These are phyloP conservation scores for Aquilaria malaccensis DNA, from an alignment of 345 rosid genomes.

Conservation along the genomic window DNA sequence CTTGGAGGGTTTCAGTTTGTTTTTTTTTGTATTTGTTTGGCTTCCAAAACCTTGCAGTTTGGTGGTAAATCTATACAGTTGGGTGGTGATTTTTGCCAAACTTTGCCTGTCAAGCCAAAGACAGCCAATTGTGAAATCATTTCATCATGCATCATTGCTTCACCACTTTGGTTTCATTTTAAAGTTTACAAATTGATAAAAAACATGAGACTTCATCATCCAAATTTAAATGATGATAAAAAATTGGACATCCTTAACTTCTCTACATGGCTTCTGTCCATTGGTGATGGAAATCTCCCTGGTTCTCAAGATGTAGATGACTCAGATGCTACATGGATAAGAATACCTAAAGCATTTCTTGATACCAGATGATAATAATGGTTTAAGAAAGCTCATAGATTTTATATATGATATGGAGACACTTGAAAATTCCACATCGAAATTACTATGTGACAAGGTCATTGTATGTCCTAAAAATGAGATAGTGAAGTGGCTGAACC, in stretches of 20 bases:
- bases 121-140: background rate
- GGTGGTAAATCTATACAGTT: background rate
- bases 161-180: background rate
- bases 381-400: too few relatives aligned
- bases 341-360: too few relatives aligned
- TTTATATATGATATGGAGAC: too few relatives aligned
- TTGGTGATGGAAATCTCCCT: background rate
- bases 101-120: background rate
- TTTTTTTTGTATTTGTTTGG: too few relatives aligned
- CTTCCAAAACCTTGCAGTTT: background rate
- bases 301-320: too few relatives aligned
- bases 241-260: background rate
- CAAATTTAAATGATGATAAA: background rate
- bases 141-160: background rate
- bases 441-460: too few relatives aligned
- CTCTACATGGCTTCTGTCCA: background rate
- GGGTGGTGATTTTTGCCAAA: slow-evolving; percentile 1
- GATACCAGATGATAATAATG: too few relatives aligned
- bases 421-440: too few relatives aligned
- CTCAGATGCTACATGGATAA: too few relatives aligned
- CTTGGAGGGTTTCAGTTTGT: too few relatives aligned
- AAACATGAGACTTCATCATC: background rate
- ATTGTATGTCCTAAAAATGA: too few relatives aligned
- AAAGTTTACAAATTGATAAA: background rate
- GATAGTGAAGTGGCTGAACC: too few relatives aligned